Conservation (phyloP, 176 grass and related monocot genomes). For the Eleusine indica region DNA sequence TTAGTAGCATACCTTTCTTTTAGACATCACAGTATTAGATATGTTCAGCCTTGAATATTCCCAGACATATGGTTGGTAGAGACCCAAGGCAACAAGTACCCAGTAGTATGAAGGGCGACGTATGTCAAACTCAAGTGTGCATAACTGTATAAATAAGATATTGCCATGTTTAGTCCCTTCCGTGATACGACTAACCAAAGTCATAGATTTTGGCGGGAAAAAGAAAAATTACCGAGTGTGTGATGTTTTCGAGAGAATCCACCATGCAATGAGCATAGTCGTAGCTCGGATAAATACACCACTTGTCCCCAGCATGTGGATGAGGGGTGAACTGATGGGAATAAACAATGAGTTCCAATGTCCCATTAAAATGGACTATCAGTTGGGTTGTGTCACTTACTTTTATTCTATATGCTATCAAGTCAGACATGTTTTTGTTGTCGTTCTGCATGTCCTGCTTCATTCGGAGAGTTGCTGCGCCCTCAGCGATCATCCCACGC, state of each 20-base stretch:
- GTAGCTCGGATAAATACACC: constrained; percentile 99
- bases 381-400: constrained; percentile 48
- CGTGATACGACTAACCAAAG: constrained; percentile 22
- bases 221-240: constrained; percentile 82
- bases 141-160: constrained; percentile 45
- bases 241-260: constrained; percentile 97
- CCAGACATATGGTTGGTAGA: constrained; percentile 97
- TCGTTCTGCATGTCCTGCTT: constrained; percentile 99
- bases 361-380: constrained; percentile 17
- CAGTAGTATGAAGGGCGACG: constrained; percentile 97
- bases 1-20: constrained; percentile 73
- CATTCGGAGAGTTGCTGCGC: constrained; percentile 88
- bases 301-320: constrained; percentile 96
- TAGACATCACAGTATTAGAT: constrained; percentile 97
- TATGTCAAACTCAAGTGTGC: constrained; percentile 94
- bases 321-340: constrained; percentile 77
- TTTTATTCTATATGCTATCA: constrained; percentile 99
- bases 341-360: constrained; percentile 26
- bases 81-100: constrained; percentile 77
- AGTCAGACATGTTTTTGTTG: constrained; percentile 97
- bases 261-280: constrained; percentile 98
- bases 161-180: constrained; percentile 16
- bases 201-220: not conserved
- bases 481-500: constrained; percentile 77
- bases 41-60: constrained; percentile 97